phyloP scores from a whole-genome alignment of 495 filamentous ascomycete genomes.

The Amorphotheca resinae region DNA sequence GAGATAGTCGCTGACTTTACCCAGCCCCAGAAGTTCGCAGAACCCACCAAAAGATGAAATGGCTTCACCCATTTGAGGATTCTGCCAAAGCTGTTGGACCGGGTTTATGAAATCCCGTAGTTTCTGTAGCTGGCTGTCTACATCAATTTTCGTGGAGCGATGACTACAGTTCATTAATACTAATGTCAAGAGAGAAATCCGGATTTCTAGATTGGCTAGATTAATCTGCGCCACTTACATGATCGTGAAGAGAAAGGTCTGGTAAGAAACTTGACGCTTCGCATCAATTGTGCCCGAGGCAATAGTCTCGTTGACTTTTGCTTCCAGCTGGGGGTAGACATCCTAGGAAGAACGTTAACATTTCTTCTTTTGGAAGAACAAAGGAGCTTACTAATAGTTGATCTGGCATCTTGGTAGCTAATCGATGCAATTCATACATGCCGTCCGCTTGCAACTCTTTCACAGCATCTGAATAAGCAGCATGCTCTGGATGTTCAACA shows the following conservation, averaged over 20 bases:
- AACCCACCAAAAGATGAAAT: slow-evolving; percentile 69
- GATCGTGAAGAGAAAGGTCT: slow-evolving; percentile 82
- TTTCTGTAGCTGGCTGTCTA: slow-evolving; percentile 45
- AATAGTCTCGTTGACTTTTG: slow-evolving; percentile 71
- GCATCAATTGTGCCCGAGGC: slow-evolving; percentile 60
- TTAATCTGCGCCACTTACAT: slow-evolving; percentile 38
- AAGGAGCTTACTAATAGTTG: slow-evolving; percentile 44
- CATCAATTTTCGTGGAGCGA: slow-evolving; percentile 65
- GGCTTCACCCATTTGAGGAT: slow-evolving; percentile 50
- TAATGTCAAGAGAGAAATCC: slow-evolving; percentile 2
- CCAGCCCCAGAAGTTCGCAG: slow-evolving; percentile 64
- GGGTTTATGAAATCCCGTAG: slow-evolving; percentile 65
- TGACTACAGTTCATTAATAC: slow-evolving; percentile 39
- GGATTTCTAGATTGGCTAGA: too few relatives aligned
- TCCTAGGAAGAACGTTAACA: slow-evolving; percentile 20
- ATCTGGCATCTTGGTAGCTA: slow-evolving; percentile 84
- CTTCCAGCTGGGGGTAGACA: slow-evolving; percentile 78
- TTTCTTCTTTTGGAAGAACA: background rate
- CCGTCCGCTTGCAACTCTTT: slow-evolving; percentile 72
- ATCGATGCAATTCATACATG: slow-evolving; percentile 73
- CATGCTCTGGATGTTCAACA: slow-evolving; percentile 50
- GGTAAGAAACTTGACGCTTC: slow-evolving; percentile 50
- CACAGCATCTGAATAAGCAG: slow-evolving; percentile 77
- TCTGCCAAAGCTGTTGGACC: slow-evolving; percentile 69
- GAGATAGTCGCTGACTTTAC: slow-evolving; percentile 70